Conservation (phyloP, 768 basidiomycete species). For the Phaeotremella skinneri region DNA sequence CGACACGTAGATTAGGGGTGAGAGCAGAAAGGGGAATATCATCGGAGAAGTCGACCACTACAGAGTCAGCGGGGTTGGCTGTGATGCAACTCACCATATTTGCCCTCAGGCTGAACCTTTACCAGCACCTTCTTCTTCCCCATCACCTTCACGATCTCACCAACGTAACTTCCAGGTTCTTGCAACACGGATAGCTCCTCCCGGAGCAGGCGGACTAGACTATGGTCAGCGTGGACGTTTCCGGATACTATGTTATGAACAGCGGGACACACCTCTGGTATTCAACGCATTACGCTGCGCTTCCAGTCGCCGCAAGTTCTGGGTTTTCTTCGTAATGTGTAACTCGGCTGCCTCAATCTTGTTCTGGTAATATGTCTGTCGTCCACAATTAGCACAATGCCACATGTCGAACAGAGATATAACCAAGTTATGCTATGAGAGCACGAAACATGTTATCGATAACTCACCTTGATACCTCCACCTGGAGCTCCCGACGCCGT, state of each 20-base stretch:
- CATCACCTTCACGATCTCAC: slow-evolving; percentile 98
- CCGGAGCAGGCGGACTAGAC: slow-evolving; percentile 74
- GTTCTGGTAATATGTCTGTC: slow-evolving; percentile 85
- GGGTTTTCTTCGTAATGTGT: slow-evolving; percentile 91
- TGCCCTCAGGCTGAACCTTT: slow-evolving; percentile 97
- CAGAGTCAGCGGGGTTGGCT: background rate
- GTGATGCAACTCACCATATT: slow-evolving; percentile 76
- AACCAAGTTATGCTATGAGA: background rate
- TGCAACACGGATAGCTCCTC: slow-evolving; percentile 91
- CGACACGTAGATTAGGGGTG: slow-evolving; percentile 83
- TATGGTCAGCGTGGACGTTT: background rate
- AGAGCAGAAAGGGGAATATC: slow-evolving; percentile 78
- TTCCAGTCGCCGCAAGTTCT: slow-evolving; percentile 90
- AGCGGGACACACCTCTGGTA: slow-evolving; percentile 67
- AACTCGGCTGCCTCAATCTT: slow-evolving; percentile 94
- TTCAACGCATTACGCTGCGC: slow-evolving; percentile 97
- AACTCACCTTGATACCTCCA: slow-evolving; percentile 39
- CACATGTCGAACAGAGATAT: background rate
- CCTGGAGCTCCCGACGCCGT: slow-evolving; percentile 15
- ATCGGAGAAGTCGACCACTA: slow-evolving; percentile 89
- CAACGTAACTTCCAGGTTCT: slow-evolving; percentile 95
- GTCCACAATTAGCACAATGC: slow-evolving; percentile 4
- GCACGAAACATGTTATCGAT: background rate
- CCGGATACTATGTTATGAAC: background rate
- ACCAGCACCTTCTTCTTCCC: slow-evolving; percentile 98